phyloP scores from a whole-genome alignment of 164 flowering plant species.

The Cinnamomum micranthum region DNA sequence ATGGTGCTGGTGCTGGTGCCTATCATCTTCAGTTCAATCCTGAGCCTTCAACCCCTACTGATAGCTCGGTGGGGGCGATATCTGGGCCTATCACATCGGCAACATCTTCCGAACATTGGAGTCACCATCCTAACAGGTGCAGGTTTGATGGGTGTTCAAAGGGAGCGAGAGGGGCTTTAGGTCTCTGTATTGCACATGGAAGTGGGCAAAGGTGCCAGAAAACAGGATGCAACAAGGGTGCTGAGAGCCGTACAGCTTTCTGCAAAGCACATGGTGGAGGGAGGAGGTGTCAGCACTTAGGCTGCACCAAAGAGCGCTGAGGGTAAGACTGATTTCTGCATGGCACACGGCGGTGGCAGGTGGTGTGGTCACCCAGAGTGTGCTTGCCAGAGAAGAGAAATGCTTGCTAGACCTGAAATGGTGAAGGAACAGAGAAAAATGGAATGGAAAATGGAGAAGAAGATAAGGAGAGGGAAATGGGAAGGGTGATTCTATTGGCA shows the following conservation, averaged over 20 bases:
- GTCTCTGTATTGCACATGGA: constrained; percentile 91
- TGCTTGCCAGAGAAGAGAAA: too few relatives aligned
- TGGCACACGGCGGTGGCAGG: constrained; percentile 70
- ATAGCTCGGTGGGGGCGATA: constrained; percentile 32
- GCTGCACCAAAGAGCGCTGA: constrained; percentile 96
- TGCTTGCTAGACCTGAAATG: too few relatives aligned
- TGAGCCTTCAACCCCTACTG: constrained; percentile 45
- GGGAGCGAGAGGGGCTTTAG: constrained; percentile 88
- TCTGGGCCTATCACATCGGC: constrained; percentile 39
- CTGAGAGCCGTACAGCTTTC: constrained; percentile 88
- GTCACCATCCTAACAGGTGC: constrained; percentile 55
- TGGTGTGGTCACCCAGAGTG: constrained; percentile 57
- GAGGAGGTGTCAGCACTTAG: constrained; percentile 63
- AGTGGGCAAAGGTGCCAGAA: constrained; percentile 95
- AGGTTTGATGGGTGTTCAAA: constrained; percentile 61
- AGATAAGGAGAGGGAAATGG: too few relatives aligned
- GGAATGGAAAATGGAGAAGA: too few relatives aligned
- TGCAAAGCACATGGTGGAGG: constrained; percentile 98
- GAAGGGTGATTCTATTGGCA: too few relatives aligned
- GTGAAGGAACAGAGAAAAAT: too few relatives aligned
- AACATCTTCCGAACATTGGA: constrained; percentile 35
- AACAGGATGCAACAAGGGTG: constrained; percentile 83
- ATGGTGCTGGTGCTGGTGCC: constrained; percentile 17
- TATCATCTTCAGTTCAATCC: constrained; percentile 20
- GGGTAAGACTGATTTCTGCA: constrained; percentile 77